phyloP scores from a whole-genome alignment of 2,329 filamentous ascomycete genomes.

The Coccinonectria pachysandricola region DNA sequence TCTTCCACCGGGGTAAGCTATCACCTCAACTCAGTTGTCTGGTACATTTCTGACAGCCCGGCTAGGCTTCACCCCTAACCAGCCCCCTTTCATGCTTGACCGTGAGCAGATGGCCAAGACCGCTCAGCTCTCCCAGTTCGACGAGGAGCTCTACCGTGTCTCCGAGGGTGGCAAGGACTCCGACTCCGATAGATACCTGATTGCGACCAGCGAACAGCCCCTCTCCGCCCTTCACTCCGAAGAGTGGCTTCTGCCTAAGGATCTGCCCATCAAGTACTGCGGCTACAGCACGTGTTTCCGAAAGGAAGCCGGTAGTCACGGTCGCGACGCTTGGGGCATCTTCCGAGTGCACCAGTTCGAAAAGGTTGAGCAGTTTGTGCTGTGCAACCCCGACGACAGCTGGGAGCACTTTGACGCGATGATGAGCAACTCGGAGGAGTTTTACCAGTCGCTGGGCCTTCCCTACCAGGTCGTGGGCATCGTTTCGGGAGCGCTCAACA shows the following conservation, averaged over 20 bases:
- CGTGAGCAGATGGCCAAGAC: conserved; percentile 97
- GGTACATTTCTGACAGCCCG: conserved; percentile 3
- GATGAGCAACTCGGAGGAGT: conserved; percentile 84
- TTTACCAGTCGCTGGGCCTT: conserved; percentile 81
- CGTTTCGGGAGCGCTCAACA: conserved; percentile 92
- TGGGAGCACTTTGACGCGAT: conserved; percentile 93
- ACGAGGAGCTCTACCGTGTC: conserved; percentile 97
- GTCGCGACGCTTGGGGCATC: conserved; percentile 92
- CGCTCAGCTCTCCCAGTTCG: conserved; percentile 91
- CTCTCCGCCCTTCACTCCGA: conserved; percentile 86
- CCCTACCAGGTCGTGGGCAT: conserved; percentile 91
- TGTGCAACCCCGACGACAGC: conserved; percentile 78
- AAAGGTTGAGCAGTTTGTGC: conserved; percentile 75
- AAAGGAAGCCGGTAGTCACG: conserved; percentile 78
- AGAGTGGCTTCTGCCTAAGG: conserved; percentile 79
- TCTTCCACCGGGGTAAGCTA: conserved; percentile 29
- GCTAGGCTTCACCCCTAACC: conserved; percentile 65
- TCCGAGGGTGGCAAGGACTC: conserved; percentile 76
- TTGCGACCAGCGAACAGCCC: conserved; percentile 85
- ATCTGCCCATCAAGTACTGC: conserved; percentile 73
- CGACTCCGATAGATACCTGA: conserved; percentile 72
- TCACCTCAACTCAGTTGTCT: neutral
- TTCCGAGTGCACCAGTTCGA: conserved; percentile 98
- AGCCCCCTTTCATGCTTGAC: conserved; percentile 90
- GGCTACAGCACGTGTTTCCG: conserved; percentile 94